A percentile compares a stretch with the other conserved stretches of the same genome.
Conservation (phyloP, 768 basidiomycete species). For the Phylloporus sp. region DNA sequence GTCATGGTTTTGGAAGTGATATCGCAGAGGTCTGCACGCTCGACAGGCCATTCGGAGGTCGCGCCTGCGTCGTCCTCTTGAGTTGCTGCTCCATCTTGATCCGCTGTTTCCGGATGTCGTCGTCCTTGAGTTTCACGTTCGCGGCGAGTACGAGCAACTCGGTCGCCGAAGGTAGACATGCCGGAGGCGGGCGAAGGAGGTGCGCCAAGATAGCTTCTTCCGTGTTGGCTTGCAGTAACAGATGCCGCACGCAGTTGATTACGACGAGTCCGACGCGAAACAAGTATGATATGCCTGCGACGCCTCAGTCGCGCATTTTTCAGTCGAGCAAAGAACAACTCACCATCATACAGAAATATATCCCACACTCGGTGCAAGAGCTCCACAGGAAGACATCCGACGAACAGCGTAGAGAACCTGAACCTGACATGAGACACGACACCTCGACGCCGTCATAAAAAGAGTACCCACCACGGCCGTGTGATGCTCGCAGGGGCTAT, state of each 20-base stretch:
- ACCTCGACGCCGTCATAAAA: not conserved
- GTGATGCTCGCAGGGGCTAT: slow-evolving; percentile 56
- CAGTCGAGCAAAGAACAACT: slow-evolving; percentile 1
- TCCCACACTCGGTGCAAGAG: slow-evolving; percentile 78
- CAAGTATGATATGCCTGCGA: slow-evolving; percentile 65
- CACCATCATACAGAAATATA: slow-evolving; percentile 77
- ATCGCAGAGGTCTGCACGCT: slow-evolving; percentile 25
- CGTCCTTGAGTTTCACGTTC: slow-evolving; percentile 72
- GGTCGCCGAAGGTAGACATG: slow-evolving; percentile 52
- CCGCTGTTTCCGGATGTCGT: slow-evolving; percentile 71
- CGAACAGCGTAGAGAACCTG: slow-evolving; percentile 75
- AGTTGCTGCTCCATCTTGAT: slow-evolving; percentile 70
- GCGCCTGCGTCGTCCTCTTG: slow-evolving; percentile 50
- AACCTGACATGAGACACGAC: not conserved
- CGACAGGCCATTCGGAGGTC: slow-evolving; percentile 27
- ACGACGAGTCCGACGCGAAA: slow-evolving; percentile 70
- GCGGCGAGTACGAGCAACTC: slow-evolving; percentile 58
- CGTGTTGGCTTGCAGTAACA: slow-evolving; percentile 47
- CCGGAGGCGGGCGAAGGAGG: slow-evolving; percentile 47
- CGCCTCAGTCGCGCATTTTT: not conserved
- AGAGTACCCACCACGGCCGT: slow-evolving; percentile 48
- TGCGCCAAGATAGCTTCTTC: slow-evolving; percentile 44
- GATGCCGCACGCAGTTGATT: slow-evolving; percentile 53
- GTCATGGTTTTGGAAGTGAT: slow-evolving; percentile 26
- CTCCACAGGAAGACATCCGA: slow-evolving; percentile 57